These are phyloP conservation scores for Termitomyces bulborhizus DNA, from an alignment of 768 basidiomycete genomes.

Conservation along the genomic window DNA sequence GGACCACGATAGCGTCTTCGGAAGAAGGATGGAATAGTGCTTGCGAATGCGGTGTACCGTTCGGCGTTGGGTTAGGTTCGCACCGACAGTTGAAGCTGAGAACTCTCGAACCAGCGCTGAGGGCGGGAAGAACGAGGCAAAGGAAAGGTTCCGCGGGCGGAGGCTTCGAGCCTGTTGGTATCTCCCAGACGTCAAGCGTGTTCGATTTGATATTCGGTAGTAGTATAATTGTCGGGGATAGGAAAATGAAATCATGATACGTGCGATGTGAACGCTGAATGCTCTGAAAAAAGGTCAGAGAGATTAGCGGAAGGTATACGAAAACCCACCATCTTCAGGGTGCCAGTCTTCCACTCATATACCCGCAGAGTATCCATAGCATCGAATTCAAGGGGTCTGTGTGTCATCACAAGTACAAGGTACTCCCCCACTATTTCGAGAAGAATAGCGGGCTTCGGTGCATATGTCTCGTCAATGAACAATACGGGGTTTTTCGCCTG, in stretches of 20 bases:
- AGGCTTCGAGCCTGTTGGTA: background rate
- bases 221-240: conserved; percentile 18
- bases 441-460: conserved; percentile 3
- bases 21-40: conserved; percentile 5
- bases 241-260: conserved; percentile 19
- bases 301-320: background rate
- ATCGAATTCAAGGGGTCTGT: background rate
- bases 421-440: conserved; percentile 16
- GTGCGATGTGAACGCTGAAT: conserved; percentile 4
- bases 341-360: conserved; percentile 15
- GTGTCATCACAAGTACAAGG: conserved; percentile 10
- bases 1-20: conserved; percentile 7
- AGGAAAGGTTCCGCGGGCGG: background rate
- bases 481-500: conserved; percentile 16
- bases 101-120: background rate
- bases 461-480: conserved; percentile 17
- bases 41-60: background rate
- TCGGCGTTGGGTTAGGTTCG: conserved; percentile 11
- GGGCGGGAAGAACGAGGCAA: conserved; percentile 1
- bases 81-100: conserved; percentile 6
- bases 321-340: conserved; percentile 8
- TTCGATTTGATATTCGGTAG: conserved; percentile 18
- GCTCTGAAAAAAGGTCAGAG: background rate
- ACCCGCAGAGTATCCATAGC: conserved; percentile 10
- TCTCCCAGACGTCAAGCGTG: conserved; percentile 19